Evolutionary conservation across 1,284 basidiomycete species (phyloP).

Genomic region (Malassezia restricta): DNA sequence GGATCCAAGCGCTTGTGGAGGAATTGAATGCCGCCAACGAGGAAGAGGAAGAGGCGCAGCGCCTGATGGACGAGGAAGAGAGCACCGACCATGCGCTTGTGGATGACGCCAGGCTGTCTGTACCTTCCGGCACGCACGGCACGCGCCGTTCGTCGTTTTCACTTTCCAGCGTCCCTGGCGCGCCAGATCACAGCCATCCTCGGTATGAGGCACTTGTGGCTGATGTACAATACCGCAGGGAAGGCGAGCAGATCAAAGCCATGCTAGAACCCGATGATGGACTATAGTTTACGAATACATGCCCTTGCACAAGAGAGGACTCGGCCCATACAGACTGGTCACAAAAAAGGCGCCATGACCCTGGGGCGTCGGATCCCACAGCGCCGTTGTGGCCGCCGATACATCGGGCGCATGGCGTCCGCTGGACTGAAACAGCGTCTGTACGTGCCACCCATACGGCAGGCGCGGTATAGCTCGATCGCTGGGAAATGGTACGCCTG

Average conservation of each 20-base stretch:
- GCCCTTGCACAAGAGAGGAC: neutral
- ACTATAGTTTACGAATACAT: neutral
- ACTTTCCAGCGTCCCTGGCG: neutral
- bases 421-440: conserved; percentile 7
- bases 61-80: neutral
- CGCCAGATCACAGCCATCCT: conserved; percentile 13
- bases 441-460: conserved; percentile 8
- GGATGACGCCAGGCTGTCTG: neutral
- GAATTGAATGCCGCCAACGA: conserved; percentile 33
- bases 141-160: neutral
- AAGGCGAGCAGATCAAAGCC: conserved; percentile 23
- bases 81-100: neutral
- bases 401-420: neutral
- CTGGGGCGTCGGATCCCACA: neutral
- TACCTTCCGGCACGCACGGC: neutral
- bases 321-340: neutral
- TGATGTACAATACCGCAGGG: conserved; percentile 29
- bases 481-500: neutral
- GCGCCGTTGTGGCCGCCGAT: neutral
- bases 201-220: conserved; percentile 28
- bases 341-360: neutral
- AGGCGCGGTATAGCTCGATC: neutral
- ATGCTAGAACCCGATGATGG: conserved; percentile 27
- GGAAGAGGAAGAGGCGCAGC: conserved; percentile 20
- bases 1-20: conserved; percentile 55